Evolutionary conservation across 2,329 filamentous ascomycete species (phyloP), one percentile per base, ranked within the genome.

Genomic region (Ceratocystis colombiana): DNA sequence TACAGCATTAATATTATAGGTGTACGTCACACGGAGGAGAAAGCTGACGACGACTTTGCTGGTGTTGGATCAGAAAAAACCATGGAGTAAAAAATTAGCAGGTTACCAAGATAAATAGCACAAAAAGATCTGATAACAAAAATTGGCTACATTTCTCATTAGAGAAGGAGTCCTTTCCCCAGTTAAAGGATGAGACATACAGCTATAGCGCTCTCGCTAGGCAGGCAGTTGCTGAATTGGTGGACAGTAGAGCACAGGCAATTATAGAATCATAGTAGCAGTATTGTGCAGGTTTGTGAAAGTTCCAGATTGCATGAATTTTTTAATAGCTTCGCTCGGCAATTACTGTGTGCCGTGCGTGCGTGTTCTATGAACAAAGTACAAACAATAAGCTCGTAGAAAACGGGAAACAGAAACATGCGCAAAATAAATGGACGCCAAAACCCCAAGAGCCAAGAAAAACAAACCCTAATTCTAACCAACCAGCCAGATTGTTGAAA

Each of bases 181-280:
- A 30, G 53, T 57, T 22, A 30, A 57, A 57, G 53, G 53, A 57
- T 57, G 53, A 57, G 53, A 57, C 53, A 57, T 28, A 57, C 53
- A 57, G 8, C 53, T 22, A 5, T 30, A 37, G 7, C 2, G 8
- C 33, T 37, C 33, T 37, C 33, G 33, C 33, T 37, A 22, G 50
- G 10, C 53, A 28, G 53, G 53, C 10, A 57, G 22, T 28, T 30
- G 25, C 53, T 30, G n/a, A 37, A 20, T 20, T 22, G 46, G n/a
- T 50, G 20, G 22, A 50, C 2, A 20, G 22, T 3, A 1, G 6
- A 0, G 6, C 6, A 0, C 30, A 33, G 30, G 30, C 30, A 33
- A 6, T 33, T 33, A 6, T 33, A 33, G 30, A 33, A 7, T 33
- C 8, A 7, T 33, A 37, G 33, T 3, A 37, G 33, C 10, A 37